Evolutionary conservation across 768 basidiomycete genomes (phyloP).

Genomic region (Polyporus arcularius): DNA sequence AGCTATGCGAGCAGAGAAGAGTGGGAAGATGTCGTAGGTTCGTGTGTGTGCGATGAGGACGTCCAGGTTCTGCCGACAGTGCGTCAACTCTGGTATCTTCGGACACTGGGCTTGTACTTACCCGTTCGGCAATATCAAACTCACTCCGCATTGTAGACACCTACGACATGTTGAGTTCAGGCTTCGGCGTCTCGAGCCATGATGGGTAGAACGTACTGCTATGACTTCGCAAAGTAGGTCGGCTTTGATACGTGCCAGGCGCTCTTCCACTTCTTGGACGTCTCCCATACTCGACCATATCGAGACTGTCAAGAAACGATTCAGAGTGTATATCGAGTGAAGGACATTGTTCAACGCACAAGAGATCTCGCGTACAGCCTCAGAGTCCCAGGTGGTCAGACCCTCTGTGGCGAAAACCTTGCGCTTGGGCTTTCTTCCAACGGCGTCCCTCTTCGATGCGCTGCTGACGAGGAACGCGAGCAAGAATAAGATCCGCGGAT

Average conservation of each 20-base stretch:
- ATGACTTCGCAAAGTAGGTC: conserved; percentile 73
- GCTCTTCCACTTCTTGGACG: conserved; percentile 45
- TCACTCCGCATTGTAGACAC: conserved; percentile 69
- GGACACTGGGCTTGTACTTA: conserved; percentile 28
- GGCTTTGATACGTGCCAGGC: conserved; percentile 64
- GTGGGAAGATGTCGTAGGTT: conserved; percentile 52
- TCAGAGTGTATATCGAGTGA: background rate
- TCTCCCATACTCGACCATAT: conserved; percentile 56
- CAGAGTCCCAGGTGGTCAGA: conserved; percentile 49
- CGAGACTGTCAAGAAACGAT: conserved; percentile 42
- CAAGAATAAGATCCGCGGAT: conserved; percentile 63
- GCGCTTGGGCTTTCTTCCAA: conserved; percentile 73
- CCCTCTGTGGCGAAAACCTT: conserved; percentile 72
- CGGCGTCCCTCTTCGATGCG: conserved; percentile 68
- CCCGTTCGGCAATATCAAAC: conserved; percentile 62
- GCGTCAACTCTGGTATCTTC: background rate
- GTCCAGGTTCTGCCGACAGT: conserved; percentile 38
- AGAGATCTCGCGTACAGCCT: conserved; percentile 41
- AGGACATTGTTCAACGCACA: conserved; percentile 34
- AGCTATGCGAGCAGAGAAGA: conserved; percentile 62
- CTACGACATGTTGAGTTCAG: conserved; percentile 35
- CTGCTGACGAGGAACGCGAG: conserved; percentile 70
- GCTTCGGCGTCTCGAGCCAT: background rate
- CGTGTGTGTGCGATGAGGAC: conserved; percentile 63
- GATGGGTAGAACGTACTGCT: conserved; percentile 44